Conservation (phyloP, 1,139 yeast species). For the Suzukiozyma palmioleophila region DNA sequence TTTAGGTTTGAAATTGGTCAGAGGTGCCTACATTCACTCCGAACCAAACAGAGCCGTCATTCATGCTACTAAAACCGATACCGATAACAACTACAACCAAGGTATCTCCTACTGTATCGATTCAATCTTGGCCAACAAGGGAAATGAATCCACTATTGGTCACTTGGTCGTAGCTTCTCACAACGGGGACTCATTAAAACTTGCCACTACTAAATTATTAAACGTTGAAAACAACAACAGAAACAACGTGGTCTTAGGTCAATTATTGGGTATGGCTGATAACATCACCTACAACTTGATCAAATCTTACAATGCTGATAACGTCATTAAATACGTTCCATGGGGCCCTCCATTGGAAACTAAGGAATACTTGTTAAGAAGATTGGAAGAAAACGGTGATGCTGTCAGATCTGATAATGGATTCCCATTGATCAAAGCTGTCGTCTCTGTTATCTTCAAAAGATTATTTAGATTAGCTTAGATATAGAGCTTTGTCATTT, state of each 20-base stretch:
- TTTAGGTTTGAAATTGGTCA: constrained; percentile 86
- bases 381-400: constrained; percentile 95
- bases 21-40: constrained; percentile 95
- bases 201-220: constrained; percentile 57
- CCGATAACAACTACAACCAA: constrained; percentile 72
- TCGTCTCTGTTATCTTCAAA: constrained; percentile 37
- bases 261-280: constrained; percentile 95
- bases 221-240: constrained; percentile 29
- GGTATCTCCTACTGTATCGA: constrained; percentile 66
- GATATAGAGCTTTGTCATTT: not conserved
- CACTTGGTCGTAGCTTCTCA: constrained; percentile 93
- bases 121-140: constrained; percentile 45
- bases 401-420: constrained; percentile 91
- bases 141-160: constrained; percentile 57
- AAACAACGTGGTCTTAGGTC: constrained; percentile 79
- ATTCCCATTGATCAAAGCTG: constrained; percentile 64
- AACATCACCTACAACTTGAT: constrained; percentile 76
- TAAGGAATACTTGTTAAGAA: constrained; percentile 81
- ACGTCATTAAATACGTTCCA: constrained; percentile 90
- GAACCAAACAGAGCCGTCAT: constrained; percentile 74
- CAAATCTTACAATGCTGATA: constrained; percentile 56
- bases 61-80: constrained; percentile 67
- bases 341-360: constrained; percentile 98
- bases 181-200: constrained; percentile 71
- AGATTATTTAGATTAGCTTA: constrained; percentile 27